Evolutionary conservation across 2,329 filamentous ascomycete species (phyloP).

Genomic region (Epichloe bromicola): DNA sequence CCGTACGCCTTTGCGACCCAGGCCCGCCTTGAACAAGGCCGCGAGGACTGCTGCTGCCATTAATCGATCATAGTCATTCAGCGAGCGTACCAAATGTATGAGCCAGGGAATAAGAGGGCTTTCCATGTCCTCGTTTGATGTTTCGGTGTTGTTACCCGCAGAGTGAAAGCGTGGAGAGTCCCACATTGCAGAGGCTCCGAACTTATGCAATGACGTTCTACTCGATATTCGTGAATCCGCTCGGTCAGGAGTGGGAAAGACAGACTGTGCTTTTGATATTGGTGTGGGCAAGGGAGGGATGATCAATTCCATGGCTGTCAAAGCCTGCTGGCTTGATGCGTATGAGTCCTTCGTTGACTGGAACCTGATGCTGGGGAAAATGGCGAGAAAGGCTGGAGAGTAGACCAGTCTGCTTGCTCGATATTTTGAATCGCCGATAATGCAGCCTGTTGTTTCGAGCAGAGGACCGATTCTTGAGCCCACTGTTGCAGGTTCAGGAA

Average conservation of each 20-base stretch:
- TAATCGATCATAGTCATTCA: conserved; percentile 44
- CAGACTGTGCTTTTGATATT: conserved; percentile 19
- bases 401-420: conserved; percentile 59
- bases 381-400: conserved; percentile 54
- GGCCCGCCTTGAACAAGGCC: conserved; percentile 53
- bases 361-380: conserved; percentile 50
- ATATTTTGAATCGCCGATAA: conserved; percentile 68
- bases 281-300: conserved; percentile 42
- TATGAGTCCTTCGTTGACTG: conserved; percentile 32
- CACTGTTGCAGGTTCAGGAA: conserved; percentile 49
- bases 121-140: conserved; percentile 46
- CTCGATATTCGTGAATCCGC: conserved; percentile 18
- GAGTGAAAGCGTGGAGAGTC: conserved; percentile 20
- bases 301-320: conserved; percentile 50
- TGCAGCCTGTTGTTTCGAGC: conserved; percentile 62
- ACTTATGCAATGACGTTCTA: conserved; percentile 17
- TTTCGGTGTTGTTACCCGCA: conserved; percentile 16
- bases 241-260: conserved; percentile 11
- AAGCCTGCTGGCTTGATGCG: conserved; percentile 23
- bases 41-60: conserved; percentile 59
- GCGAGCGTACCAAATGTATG: conserved; percentile 47
- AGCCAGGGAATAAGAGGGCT: conserved; percentile 63
- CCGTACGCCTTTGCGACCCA: conserved; percentile 46
- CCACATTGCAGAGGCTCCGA: conserved; percentile 17
- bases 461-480: conserved; percentile 52